Percentiles rank a stretch among this genome's conserved stretches.
These are phyloP conservation scores for Plantago coronopus DNA, from an alignment of 305 asterid genomes.

Conservation along the genomic window DNA sequence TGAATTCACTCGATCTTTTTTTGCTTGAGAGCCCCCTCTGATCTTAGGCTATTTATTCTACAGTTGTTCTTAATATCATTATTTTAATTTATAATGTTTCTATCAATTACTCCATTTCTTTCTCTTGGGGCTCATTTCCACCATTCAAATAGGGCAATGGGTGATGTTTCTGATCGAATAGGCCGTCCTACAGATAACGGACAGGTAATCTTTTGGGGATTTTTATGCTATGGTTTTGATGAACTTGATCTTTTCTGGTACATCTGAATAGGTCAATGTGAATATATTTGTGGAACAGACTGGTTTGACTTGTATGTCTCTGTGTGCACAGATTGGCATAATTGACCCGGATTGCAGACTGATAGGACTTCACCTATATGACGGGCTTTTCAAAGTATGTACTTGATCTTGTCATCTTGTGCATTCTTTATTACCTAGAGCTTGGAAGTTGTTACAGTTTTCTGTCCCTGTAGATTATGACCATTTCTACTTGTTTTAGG, in stretches of 20 bases:
- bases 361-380: conserved; percentile 95
- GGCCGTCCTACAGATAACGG: conserved; percentile 84
- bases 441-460: conserved; percentile 12
- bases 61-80: too few relatives aligned
- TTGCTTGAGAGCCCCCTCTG: too few relatives aligned
- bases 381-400: conserved; percentile 88
- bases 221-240: conserved; percentile 12
- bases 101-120: conserved; percentile 19
- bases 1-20: neutral
- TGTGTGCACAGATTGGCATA: conserved; percentile 67
- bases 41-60: too few relatives aligned
- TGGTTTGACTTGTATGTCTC: conserved; percentile 16
- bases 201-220: conserved; percentile 33
- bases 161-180: conserved; percentile 98
- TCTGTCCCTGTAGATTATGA: conserved; percentile 17
- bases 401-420: conserved; percentile 13
- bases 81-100: neutral
- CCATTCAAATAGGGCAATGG: conserved; percentile 74
- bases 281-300: conserved; percentile 17
- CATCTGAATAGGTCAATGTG: neutral
- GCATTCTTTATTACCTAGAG: neutral
- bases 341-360: conserved; percentile 90
- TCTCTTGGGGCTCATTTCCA: conserved; percentile 27
- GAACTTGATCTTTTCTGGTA: too few relatives aligned
- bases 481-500: conserved; percentile 39